phyloP scores from a whole-genome alignment of 176 grass and related monocot genomes.

The Tillandsia fasciculata region DNA sequence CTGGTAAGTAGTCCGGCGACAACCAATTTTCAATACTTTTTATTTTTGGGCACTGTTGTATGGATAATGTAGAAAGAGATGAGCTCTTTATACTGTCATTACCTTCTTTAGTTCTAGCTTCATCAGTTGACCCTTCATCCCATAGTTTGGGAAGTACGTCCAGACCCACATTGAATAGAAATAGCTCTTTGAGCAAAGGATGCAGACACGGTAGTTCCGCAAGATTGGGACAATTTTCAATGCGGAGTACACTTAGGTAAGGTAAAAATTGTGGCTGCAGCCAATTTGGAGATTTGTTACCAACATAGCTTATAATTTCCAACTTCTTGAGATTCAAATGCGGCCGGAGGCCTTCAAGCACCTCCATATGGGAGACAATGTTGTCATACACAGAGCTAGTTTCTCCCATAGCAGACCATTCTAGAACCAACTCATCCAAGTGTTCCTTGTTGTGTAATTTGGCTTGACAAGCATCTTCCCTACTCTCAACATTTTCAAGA shows the following conservation, averaged over 20 bases:
- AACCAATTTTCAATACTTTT: neutral
- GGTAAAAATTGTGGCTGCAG: slow-evolving; percentile 2
- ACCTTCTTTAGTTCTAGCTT: neutral
- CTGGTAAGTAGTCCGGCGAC: neutral
- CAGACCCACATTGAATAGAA: neutral
- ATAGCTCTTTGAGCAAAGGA: neutral
- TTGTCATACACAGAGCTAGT: slow-evolving; percentile 10
- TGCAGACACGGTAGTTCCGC: neutral
- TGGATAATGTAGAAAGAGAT: neutral
- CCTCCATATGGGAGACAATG: neutral
- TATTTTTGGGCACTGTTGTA: neutral
- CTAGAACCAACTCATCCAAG: slow-evolving; percentile 13
- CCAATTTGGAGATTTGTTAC: slow-evolving; percentile 25
- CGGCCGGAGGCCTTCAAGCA: slow-evolving; percentile 27
- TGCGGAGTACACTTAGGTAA: neutral
- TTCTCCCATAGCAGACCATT: slow-evolving; percentile 7
- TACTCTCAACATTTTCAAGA: slow-evolving; percentile 30
- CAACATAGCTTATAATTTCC: slow-evolving; percentile 32
- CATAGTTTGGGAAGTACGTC: slow-evolving; percentile 3
- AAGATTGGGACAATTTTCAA: neutral
- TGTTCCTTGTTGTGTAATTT: slow-evolving; percentile 27
- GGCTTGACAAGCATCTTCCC: slow-evolving; percentile 22
- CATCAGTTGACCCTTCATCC: neutral
- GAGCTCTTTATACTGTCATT: neutral
- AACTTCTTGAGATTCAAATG: slow-evolving; percentile 28